Evolutionary conservation across 345 rosid genomes (phyloP).

Genomic region (Camelina laxa): DNA sequence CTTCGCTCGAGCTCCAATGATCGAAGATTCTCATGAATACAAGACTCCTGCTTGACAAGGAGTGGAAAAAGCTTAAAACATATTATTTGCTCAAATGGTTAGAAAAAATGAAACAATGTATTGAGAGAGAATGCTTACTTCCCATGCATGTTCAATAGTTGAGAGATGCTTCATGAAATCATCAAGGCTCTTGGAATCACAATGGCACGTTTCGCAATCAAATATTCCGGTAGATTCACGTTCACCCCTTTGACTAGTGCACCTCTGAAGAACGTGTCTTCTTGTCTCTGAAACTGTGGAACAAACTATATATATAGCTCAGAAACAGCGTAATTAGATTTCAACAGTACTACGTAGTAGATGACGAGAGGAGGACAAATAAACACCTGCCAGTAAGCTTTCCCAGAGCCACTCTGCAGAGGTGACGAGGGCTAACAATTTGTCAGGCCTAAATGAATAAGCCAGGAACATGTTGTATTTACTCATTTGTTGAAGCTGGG

Average conservation of each 20-base stretch:
- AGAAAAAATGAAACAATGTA: neutral
- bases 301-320: no score
- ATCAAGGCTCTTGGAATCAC: no score
- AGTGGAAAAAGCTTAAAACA: no score
- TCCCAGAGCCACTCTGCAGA: constrained; percentile 16
- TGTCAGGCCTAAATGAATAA: neutral
- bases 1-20: no score
- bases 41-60: no score
- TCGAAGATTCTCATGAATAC: no score
- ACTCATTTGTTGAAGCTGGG: neutral
- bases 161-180: neutral
- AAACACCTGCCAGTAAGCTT: constrained; percentile 12
- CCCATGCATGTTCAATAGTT: neutral
- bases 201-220: no score
- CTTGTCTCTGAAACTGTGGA: no score
- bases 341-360: neutral
- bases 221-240: no score
- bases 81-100: constrained; percentile 4
- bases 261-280: no score
- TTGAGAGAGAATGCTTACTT: constrained; percentile 14
- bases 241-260: no score
- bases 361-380: constrained; percentile 5
- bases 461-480: neutral
- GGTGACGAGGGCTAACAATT: neutral
- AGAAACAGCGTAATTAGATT: neutral